Percentiles rank a stretch among this genome's conserved stretches.
Evolutionary conservation across 768 basidiomycete species (phyloP).

Genomic region (Dioszegia crocea): DNA sequence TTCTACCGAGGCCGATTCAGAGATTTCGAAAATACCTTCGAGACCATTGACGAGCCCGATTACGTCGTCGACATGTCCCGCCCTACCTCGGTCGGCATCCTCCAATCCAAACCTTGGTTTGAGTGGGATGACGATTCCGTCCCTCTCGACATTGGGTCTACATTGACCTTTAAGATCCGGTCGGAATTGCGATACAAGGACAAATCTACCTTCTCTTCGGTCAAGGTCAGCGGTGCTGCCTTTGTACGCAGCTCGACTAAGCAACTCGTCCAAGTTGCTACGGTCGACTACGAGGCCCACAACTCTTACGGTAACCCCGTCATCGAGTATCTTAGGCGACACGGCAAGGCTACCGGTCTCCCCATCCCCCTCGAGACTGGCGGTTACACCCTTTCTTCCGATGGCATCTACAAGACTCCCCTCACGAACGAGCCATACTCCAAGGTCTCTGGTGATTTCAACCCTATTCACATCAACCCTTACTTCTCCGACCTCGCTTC

Average conservation of each 20-base stretch:
- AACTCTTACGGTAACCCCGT: constrained; percentile 91
- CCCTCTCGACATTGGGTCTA: constrained; percentile 72
- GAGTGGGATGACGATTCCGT: constrained; percentile 80
- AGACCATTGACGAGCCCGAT: constrained; percentile 81
- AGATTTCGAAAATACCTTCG: constrained; percentile 95
- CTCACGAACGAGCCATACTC: constrained; percentile 52
- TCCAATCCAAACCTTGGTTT: constrained; percentile 97
- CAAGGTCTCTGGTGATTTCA: constrained; percentile 88
- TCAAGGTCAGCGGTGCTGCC: constrained; percentile 76
- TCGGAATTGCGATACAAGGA: constrained; percentile 88
- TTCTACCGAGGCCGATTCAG: constrained; percentile 90
- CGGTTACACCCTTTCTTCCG: constrained; percentile 74
- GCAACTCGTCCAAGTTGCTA: constrained; percentile 79
- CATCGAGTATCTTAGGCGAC: constrained; percentile 83
- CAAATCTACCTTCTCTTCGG: constrained; percentile 73
- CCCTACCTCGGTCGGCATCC: constrained; percentile 78
- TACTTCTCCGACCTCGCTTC: constrained; percentile 93
- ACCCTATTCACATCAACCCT: constrained; percentile 97
- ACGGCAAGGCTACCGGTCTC: constrained; percentile 74
- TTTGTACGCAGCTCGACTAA: constrained; percentile 86
- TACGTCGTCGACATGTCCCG: constrained; percentile 71
- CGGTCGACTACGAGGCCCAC: constrained; percentile 78
- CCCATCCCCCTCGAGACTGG: constrained; percentile 73
- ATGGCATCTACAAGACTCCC: constrained; percentile 77
- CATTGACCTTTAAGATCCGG: constrained; percentile 81